Base-by-base conservation (phyloP, 1,284 basidiomycete genomes). In the Ustilago hordei region DNA sequence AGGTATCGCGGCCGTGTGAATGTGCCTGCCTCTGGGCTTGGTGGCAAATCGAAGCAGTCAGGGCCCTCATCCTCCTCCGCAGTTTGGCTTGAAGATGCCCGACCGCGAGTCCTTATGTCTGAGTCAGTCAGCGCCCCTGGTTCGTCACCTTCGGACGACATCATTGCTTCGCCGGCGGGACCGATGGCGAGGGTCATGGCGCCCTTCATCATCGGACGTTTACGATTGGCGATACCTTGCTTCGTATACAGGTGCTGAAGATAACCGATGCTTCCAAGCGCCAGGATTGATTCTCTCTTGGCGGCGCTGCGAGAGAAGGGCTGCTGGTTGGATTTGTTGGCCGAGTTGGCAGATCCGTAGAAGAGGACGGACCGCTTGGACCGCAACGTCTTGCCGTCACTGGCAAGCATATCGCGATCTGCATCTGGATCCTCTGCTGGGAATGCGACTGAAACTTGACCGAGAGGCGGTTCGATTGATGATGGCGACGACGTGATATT, bases 161-260 rank as follows among this genome's bases (percentile, higher is more conserved):
- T 52, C 73, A 64, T 65, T 5, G 68, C 66, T 59, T 79, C 75
- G 9, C 71, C 78, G 9, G 77, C 78, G n/a, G 56, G 69, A 12
- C 78, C 80, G 45, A 81, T 80, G n/a, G 80, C 78, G 4, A 79
- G 60, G 4, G 68, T 63, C 55, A 75, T 64, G 5, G 58, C 60
- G 8, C 72, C 77, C 55, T 69, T 78, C 35, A 60, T 60, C 47
- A 68, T 17, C 0, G 80, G 75, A 4, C 74, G 74, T 8, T 69
- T 71, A 5, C 66, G 73, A 45, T 58, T 79, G 4, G 80, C 80
- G 8, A 80, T 72, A n/a, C 81, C 81, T 50, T 79, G 79, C 36
- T 81, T 81, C 12, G 74, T 71, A 60, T 79, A 82, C 9, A 82
- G 60, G 28, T 81, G 74, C 58, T 82, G 81, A 12, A 82, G 69